A percentile compares a stretch with the other conserved stretches of the same genome.
Evolutionary conservation across 257 asterid species (phyloP).

Genomic region (Anisodus tanguticus): DNA sequence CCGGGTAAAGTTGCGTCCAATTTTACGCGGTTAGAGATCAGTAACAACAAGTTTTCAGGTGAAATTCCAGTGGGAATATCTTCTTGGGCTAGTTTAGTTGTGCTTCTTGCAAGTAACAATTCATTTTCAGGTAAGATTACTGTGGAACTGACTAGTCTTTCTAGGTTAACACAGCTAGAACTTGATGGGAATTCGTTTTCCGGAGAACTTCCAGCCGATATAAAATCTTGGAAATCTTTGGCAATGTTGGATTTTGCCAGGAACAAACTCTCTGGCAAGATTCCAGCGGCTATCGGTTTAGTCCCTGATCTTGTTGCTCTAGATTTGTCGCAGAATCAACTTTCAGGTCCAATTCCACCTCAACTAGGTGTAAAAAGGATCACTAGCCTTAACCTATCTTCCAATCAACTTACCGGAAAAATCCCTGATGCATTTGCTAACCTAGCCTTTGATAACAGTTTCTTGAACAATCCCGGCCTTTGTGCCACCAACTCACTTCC

Average conservation of each 20-base stretch:
- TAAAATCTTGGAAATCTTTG: conserved; percentile 74
- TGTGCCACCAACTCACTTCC: conserved; percentile 52
- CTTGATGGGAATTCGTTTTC: conserved; percentile 77
- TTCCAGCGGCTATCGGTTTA: conserved; percentile 54
- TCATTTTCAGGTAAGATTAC: conserved; percentile 66
- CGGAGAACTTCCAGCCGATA: conserved; percentile 62
- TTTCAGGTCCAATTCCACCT: conserved; percentile 73
- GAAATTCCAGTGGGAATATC: conserved; percentile 57
- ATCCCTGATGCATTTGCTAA: conserved; percentile 69
- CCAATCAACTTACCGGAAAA: conserved; percentile 63
- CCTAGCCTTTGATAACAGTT: conserved; percentile 70
- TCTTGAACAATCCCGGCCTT: conserved; percentile 63
- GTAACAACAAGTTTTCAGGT: conserved; percentile 68
- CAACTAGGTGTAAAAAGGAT: conserved; percentile 59
- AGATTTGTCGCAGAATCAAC: conserved; percentile 64
- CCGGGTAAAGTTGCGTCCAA: conserved; percentile 63
- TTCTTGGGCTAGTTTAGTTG: conserved; percentile 62
- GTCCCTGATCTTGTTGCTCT: conserved; percentile 68
- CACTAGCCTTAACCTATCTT: conserved; percentile 67
- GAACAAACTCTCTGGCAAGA: conserved; percentile 66
- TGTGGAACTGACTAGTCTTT: conserved; percentile 59
- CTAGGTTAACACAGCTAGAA: conserved; percentile 46
- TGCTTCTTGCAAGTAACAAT: conserved; percentile 72
- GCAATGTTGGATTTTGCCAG: conserved; percentile 54
- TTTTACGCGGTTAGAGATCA: conserved; percentile 68